A percentile compares a stretch with the other conserved stretches of the same genome.
phyloP scores from a whole-genome alignment of 2,329 filamentous ascomycete genomes.

The Furcasterigmium sp. region DNA sequence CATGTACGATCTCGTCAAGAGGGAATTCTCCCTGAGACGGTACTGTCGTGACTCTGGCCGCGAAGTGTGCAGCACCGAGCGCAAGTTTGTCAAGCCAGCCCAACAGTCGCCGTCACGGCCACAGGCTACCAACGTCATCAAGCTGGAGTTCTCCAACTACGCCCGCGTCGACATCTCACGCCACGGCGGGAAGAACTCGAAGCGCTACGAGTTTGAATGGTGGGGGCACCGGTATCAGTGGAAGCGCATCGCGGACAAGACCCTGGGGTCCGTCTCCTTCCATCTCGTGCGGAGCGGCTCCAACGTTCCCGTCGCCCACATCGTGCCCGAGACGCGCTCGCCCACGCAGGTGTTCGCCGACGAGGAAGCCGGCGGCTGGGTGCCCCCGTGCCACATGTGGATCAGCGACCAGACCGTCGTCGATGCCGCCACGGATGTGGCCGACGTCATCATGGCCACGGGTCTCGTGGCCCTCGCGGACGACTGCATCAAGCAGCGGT shows the following conservation, averaged over 20 bases:
- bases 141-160: constrained; percentile 96
- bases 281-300: constrained; percentile 67
- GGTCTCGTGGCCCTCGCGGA: constrained; percentile 85
- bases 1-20: constrained; percentile 83
- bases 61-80: constrained; percentile 81
- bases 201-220: constrained; percentile 88
- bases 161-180: constrained; percentile 81
- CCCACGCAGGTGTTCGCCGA: constrained; percentile 67
- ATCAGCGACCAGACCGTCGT: constrained; percentile 72
- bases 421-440: constrained; percentile 68
- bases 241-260: constrained; percentile 68
- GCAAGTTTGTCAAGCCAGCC: constrained; percentile 49
- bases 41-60: constrained; percentile 92
- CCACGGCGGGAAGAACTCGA: constrained; percentile 58
- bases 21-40: constrained; percentile 84
- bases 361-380: constrained; percentile 75
- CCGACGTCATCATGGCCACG: constrained; percentile 86
- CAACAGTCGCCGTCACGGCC: constrained; percentile 27
- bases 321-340: constrained; percentile 74
- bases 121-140: constrained; percentile 69
- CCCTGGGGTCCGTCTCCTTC: constrained; percentile 67
- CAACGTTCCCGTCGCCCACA: constrained; percentile 68
- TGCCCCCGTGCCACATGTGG: constrained; percentile 87
- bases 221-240: constrained; percentile 85
- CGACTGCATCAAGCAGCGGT: constrained; percentile 80